Evolutionary conservation across 208 protist genomes (phyloP).

Genomic region (Acanthamoeba divionensis): DNA sequence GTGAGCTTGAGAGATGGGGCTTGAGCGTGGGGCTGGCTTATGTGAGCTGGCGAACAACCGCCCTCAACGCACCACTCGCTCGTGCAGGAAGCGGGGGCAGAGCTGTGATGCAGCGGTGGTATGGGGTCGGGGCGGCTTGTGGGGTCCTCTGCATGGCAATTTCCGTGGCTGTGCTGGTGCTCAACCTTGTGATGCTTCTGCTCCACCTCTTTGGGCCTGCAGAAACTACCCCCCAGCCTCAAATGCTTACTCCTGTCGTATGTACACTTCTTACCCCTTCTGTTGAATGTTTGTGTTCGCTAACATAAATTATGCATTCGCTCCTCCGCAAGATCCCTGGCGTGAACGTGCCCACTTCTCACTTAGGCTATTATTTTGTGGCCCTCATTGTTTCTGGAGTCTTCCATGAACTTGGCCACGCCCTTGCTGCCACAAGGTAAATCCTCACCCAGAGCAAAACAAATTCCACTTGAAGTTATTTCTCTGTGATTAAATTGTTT

Average conservation of each 20-base stretch:
- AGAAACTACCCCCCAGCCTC: background rate
- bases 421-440: background rate
- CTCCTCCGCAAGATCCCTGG: background rate
- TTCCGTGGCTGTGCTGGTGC: background rate
- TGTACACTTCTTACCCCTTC: background rate
- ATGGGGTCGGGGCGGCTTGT: background rate
- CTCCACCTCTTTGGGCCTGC: too few species aligned
- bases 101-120: background rate
- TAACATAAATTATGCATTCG: background rate
- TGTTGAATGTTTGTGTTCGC: background rate
- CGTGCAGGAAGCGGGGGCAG: background rate
- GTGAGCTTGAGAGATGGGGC: background rate
- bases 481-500: too few species aligned
- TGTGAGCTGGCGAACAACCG: background rate
- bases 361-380: conserved; percentile 30
- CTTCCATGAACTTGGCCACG: conserved; percentile 42
- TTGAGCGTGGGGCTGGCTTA: background rate
- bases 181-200: background rate
- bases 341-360: conserved; percentile 36
- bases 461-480: too few species aligned
- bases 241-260: conserved; percentile 28
- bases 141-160: background rate
- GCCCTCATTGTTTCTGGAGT: conserved; percentile 5
- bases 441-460: too few species aligned
- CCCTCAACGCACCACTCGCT: background rate